Evolutionary conservation across 1,139 yeast species (phyloP).

Genomic region (Taphrina flavorubra): DNA sequence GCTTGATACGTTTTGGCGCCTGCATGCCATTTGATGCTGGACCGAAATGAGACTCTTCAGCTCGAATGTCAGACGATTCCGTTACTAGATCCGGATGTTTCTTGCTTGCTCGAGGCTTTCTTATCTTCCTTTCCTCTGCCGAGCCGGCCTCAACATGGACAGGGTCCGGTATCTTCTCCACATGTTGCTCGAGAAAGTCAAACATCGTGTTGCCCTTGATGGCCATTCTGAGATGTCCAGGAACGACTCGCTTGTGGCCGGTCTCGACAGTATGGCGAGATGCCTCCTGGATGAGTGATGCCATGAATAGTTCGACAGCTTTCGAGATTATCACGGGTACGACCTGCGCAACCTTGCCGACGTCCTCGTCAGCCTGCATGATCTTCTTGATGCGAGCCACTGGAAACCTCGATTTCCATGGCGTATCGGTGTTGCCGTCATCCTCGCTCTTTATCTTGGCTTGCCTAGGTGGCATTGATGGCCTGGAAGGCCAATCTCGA

Average conservation of each 20-base stretch:
- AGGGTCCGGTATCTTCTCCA: slow-evolving; percentile 55
- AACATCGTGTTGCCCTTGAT: slow-evolving; percentile 86
- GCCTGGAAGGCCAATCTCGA: slow-evolving; percentile 11
- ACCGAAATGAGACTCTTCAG: background rate
- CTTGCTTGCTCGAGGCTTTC: slow-evolving; percentile 8
- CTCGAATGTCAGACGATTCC: background rate
- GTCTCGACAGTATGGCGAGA: slow-evolving; percentile 75
- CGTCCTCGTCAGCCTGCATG: slow-evolving; percentile 98
- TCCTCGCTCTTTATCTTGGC: slow-evolving; percentile 37
- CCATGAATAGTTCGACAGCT: slow-evolving; percentile 89
- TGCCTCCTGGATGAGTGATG: slow-evolving; percentile 83
- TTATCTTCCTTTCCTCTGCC: slow-evolving; percentile 13
- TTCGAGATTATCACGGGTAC: slow-evolving; percentile 93
- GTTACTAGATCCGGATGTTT: slow-evolving; percentile 3
- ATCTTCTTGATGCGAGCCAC: slow-evolving; percentile 87
- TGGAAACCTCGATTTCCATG: slow-evolving; percentile 43
- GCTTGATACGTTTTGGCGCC: slow-evolving; percentile 18
- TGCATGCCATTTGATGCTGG: background rate
- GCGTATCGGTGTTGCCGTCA: slow-evolving; percentile 14
- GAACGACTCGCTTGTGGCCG: slow-evolving; percentile 81
- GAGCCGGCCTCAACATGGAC: slow-evolving; percentile 8
- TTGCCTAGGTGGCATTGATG: slow-evolving; percentile 35
- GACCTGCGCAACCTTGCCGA: slow-evolving; percentile 98
- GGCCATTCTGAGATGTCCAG: slow-evolving; percentile 82
- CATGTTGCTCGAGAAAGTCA: slow-evolving; percentile 81